Evolutionary conservation across 2,329 filamentous ascomycete species (phyloP).

Genomic region (Bertia moriformis): DNA sequence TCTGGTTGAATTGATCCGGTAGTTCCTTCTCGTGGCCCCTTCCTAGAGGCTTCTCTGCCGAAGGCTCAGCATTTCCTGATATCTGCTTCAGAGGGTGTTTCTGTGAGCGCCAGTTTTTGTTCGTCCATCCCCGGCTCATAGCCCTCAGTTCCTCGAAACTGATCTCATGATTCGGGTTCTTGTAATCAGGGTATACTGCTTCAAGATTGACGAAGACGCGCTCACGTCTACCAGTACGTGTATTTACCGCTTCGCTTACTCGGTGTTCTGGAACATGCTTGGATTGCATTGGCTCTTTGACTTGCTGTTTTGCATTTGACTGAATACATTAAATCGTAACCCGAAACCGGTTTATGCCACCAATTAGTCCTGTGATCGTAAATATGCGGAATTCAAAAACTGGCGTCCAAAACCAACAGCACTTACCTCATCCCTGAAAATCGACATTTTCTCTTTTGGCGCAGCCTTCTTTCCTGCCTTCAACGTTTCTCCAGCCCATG

Average conservation of each 20-base stretch:
- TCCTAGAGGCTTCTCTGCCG: neutral
- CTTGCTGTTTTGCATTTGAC: slow-evolving; percentile 27
- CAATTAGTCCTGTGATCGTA: slow-evolving; percentile 95
- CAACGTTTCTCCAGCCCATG: slow-evolving; percentile 84
- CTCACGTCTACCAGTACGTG: slow-evolving; percentile 69
- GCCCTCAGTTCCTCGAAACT: slow-evolving; percentile 90
- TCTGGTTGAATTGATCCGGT: neutral
- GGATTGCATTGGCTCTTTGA: slow-evolving; percentile 39
- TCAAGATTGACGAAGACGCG: slow-evolving; percentile 77
- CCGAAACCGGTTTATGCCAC: slow-evolving; percentile 19
- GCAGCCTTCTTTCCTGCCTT: slow-evolving; percentile 74
- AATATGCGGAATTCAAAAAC: slow-evolving; percentile 48
- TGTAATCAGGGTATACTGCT: slow-evolving; percentile 66
- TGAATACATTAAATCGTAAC: slow-evolving; percentile 26
- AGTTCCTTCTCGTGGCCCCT: neutral
- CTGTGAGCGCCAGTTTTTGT: slow-evolving; percentile 30
- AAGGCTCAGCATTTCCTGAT: neutral
- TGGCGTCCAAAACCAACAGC: slow-evolving; percentile 8
- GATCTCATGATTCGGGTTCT: slow-evolving; percentile 58
- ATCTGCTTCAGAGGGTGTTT: neutral
- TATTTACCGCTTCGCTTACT: slow-evolving; percentile 55
- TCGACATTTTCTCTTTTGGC: slow-evolving; percentile 64
- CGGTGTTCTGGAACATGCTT: slow-evolving; percentile 57
- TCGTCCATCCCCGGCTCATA: slow-evolving; percentile 54
- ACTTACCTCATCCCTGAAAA: slow-evolving; percentile 94